phyloP scores from a whole-genome alignment of 208 protist species.

The Endotrypanum monterogeii region DNA sequence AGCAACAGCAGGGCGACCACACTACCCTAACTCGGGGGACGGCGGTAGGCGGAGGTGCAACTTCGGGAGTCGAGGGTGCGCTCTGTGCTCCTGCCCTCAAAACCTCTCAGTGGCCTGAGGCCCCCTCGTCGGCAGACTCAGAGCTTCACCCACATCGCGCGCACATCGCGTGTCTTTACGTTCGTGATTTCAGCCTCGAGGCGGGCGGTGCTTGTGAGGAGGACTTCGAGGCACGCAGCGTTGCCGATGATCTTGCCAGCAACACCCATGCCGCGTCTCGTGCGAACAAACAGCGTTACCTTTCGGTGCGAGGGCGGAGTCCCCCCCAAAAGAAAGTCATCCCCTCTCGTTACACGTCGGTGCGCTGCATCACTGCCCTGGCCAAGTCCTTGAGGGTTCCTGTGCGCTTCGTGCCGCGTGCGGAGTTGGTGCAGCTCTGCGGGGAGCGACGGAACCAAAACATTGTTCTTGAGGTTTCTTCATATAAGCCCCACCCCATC shows the following conservation, averaged over 20 bases:
- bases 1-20: conserved; percentile 5
- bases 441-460: conserved; percentile 85
- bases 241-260: neutral
- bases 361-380: conserved; percentile 62
- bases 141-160: conserved; percentile 19
- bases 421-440: conserved; percentile 72
- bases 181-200: conserved; percentile 72
- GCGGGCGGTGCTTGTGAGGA: conserved; percentile 12
- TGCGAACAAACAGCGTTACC: neutral
- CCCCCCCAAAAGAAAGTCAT: conserved; percentile 27
- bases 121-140: neutral
- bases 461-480: conserved; percentile 68
- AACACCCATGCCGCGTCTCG: neutral
- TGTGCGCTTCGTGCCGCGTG: conserved; percentile 57
- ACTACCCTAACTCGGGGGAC: neutral
- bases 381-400: conserved; percentile 56
- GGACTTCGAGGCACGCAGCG: neutral
- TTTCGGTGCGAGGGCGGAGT: neutral
- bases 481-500: conserved; percentile 36
- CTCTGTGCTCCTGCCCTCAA: neutral
- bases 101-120: neutral
- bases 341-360: conserved; percentile 51
- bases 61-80: neutral
- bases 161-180: conserved; percentile 45
- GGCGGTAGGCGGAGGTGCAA: neutral